Evolutionary conservation across 306 rosid genomes (phyloP).

Genomic region (Castanea mollissima): DNA sequence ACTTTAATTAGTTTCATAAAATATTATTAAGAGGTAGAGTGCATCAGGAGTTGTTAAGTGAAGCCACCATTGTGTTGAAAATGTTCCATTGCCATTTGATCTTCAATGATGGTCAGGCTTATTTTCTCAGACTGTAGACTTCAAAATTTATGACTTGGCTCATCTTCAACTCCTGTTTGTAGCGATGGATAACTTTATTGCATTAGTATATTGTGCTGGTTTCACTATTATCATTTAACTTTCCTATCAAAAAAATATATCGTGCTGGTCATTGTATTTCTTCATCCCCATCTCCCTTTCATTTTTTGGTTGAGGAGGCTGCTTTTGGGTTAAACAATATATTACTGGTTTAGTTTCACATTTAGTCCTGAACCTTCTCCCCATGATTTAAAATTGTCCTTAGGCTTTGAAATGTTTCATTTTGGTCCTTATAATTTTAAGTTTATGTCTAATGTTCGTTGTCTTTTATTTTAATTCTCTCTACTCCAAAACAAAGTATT

Average conservation of each 20-base stretch:
- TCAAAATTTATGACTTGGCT: neutral
- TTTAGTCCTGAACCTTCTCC: too few species aligned
- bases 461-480: too few species aligned
- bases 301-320: neutral
- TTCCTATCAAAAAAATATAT: too few species aligned
- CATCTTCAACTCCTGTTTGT: neutral
- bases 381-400: too few species aligned
- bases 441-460: too few species aligned
- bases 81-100: neutral
- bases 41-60: neutral
- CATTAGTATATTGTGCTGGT: neutral
- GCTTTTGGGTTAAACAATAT: neutral
- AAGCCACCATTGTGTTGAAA: neutral
- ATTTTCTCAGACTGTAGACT: neutral
- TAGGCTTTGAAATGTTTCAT: too few species aligned
- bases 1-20: neutral
- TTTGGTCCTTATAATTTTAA: too few species aligned
- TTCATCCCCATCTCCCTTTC: neutral
- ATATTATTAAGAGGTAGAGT: neutral
- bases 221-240: too few species aligned
- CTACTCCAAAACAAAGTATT: too few species aligned
- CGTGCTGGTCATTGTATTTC: neutral
- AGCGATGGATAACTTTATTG: neutral
- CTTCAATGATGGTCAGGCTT: neutral
- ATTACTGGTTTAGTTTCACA: too few species aligned